Base-by-base conservation (phyloP, 2,329 filamentous ascomycete species). In the Fusarium buharicum region DNA sequence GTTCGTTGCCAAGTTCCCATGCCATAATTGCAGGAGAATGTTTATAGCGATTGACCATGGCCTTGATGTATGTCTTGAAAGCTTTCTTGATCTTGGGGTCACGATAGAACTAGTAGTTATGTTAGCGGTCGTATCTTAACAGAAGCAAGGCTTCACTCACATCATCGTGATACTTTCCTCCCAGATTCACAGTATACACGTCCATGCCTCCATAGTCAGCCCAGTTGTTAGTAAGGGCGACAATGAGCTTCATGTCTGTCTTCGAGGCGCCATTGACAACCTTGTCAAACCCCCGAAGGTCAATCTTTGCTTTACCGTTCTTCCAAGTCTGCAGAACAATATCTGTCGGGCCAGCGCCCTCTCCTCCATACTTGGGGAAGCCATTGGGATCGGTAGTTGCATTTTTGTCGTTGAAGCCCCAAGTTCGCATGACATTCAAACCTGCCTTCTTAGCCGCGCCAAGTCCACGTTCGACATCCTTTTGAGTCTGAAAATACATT, bases 201-300 rank as follows among this genome's bases (percentile, higher is more conserved):
- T 84, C 82, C 81, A 84, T 84, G 27, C 83, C 83, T 28, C 83
- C 82, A 53, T 85, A 85, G 54, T 85, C 82, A 6, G 82, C 82
- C 83, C 83, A 86, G 57, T 84, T 84, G 74, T 85, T 86, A 4
- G 82, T 84, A 51, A 86, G 69, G 0, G 82, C 76, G 10, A 86
- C 75, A 34, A 86, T 74, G 10, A 86, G 76, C 74, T 85, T 85
- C 57, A 83, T 79, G 48, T 78, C 81, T 39, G 80, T 79, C 33
- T 78, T 75, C 0, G 82, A 82, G 0, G 80, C 81, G 20, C 37
- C 51, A 17, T 43, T 34, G 38, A 55, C 31, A 3, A 55, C 51
- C 34, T 48, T 48, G 13, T 55, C 51, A 18, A 55, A 55, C 2
- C 44, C n/a, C 12, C 27, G 33, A 1, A 55, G n/a, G 33, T 55